A percentile compares a stretch with the other conserved stretches of the same genome.
These are phyloP conservation scores for Microthlaspi erraticum DNA, from an alignment of 345 rosid genomes.

Conservation along the genomic window DNA sequence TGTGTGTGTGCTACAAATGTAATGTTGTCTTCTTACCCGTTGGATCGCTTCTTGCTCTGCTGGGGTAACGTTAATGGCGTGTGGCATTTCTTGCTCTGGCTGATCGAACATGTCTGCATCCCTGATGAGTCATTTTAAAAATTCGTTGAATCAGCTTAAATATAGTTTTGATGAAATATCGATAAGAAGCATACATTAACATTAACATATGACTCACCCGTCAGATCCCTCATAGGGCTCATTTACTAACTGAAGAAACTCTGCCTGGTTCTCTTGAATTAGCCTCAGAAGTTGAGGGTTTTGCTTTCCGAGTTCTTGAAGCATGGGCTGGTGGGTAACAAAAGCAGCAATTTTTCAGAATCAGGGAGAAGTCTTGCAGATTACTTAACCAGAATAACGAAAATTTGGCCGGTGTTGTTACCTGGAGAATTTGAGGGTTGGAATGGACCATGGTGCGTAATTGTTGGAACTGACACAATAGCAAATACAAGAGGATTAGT, in stretches of 20 bases:
- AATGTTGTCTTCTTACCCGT: slow-evolving; percentile 54
- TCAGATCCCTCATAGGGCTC: slow-evolving; percentile 94
- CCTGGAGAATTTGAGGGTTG: slow-evolving; percentile 98
- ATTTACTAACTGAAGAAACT: slow-evolving; percentile 91
- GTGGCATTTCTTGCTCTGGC: slow-evolving; percentile 91
- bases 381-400: neutral
- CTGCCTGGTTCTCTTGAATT: slow-evolving; percentile 92
- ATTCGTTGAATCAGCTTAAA: slow-evolving; percentile 18
- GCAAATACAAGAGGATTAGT: slow-evolving; percentile 28
- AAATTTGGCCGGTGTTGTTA: slow-evolving; percentile 20
- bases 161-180: neutral
- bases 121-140: slow-evolving; percentile 27
- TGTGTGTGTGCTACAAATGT: slow-evolving; percentile 1
- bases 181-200: slow-evolving; percentile 7
- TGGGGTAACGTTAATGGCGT: slow-evolving; percentile 88
- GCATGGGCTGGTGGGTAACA: slow-evolving; percentile 83
- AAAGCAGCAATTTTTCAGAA: slow-evolving; percentile 32
- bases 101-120: slow-evolving; percentile 84
- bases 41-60: slow-evolving; percentile 93
- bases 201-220: slow-evolving; percentile 65
- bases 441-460: slow-evolving; percentile 94
- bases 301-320: slow-evolving; percentile 99
- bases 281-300: slow-evolving; percentile 91
- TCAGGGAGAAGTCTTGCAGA: slow-evolving; percentile 3
- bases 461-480: slow-evolving; percentile 73